Base-by-base conservation (phyloP, 495 filamentous ascomycete genomes). In the Podospora pseudocomata region DNA sequence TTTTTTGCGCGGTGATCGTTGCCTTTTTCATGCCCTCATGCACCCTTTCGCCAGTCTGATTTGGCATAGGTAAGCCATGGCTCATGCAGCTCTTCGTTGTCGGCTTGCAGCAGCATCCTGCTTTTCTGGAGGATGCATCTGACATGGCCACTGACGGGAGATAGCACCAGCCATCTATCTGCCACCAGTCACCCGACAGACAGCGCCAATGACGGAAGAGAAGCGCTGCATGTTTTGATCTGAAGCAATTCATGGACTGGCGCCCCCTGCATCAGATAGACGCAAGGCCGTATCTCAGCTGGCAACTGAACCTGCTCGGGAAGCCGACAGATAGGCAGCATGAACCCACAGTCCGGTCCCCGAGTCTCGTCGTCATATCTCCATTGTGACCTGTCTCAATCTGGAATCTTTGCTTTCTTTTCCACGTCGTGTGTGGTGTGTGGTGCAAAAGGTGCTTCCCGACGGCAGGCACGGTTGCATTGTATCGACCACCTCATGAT, bases 1-100 rank as follows among this genome's bases (percentile, higher is more conserved):
- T 63, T 65, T 62, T 65, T 61, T 56, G 28, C 23, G 34, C 58
- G 69, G 58, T 30, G 69, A 71, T 71, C 69, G 55, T 44, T 68
- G 27, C 69, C 65, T 11, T 20, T 67, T 64, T 19, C 0, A 61
- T 26, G 59, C 19, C 20, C 0, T 49, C 39, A 13, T 49, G 34
- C 34, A 39, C 34, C 39, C 15, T 49, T 2, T 16, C 5, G 7
- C 39, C 9, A 39, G 39, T 49, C 39, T 49, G 39, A 49, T 49
- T 18, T 49, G 39, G 39, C 39, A 16, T 49, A 49, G 5, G 9
- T 32, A 32, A 11, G 39, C 39, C 39, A 49, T 2, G 39, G 13
- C 39, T 49, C 39, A 49, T 49, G 39, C 39, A 49, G 39, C 39
- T 49, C 39, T 49, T 49, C 39, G 15, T 56, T 23, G 28, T 60